Evolutionary conservation across 805 yeast genomes (phyloP).

Genomic region (Metschnikowia arizonensis): DNA sequence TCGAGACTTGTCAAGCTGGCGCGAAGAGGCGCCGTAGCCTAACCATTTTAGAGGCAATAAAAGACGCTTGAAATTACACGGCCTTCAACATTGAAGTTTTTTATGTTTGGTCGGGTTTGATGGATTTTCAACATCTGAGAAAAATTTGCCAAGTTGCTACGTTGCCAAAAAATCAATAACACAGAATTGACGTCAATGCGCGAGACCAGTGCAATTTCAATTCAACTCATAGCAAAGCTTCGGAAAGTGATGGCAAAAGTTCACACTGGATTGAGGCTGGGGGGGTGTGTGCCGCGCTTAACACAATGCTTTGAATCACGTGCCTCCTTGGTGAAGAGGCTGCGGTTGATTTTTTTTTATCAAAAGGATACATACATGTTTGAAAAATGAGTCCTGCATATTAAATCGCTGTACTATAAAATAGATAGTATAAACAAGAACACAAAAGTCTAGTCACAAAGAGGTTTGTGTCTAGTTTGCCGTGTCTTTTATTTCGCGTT

Average conservation of each 20-base stretch:
- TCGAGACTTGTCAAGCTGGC: neutral
- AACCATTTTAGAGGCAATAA: neutral
- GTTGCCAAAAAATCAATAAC: neutral
- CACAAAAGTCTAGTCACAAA: neutral
- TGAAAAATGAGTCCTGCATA: neutral
- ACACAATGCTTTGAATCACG: constrained; percentile 1
- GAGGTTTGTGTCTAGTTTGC: neutral
- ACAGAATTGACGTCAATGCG: neutral
- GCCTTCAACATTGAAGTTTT: too few species aligned
- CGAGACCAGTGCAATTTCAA: neutral
- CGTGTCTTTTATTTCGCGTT: constrained; percentile 2
- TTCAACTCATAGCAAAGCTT: constrained; percentile 2
- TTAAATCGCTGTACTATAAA: neutral
- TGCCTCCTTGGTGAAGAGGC: neutral
- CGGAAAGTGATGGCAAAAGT: neutral
- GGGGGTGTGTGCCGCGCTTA: constrained; percentile 4
- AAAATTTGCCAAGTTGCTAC: neutral
- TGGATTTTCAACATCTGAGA: neutral
- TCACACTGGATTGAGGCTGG: neutral
- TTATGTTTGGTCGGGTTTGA: too few species aligned
- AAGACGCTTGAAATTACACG: neutral
- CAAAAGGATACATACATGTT: neutral
- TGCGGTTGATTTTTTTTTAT: neutral
- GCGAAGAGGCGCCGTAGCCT: constrained; percentile 1
- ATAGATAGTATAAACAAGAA: neutral